A percentile compares a stretch with the other conserved stretches of the same genome.
Evolutionary conservation across 1,284 basidiomycete genomes (phyloP).

Genomic region (Moesziomyces sp.): DNA sequence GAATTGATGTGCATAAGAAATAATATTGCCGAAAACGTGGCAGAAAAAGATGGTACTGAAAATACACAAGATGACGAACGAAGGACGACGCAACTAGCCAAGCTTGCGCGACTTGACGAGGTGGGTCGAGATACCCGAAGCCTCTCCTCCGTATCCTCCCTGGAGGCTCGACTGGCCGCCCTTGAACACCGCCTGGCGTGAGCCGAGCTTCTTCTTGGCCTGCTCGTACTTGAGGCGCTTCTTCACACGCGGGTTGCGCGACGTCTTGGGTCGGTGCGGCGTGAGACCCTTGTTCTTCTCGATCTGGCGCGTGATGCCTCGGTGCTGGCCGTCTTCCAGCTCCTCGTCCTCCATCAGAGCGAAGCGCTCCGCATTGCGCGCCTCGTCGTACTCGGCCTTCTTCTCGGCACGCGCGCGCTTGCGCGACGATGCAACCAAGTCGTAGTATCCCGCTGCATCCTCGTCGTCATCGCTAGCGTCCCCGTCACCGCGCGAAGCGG

Average conservation of each 20-base stretch:
- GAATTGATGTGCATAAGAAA: background rate
- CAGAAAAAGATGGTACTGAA: background rate
- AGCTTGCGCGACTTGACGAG: slow-evolving; percentile 66
- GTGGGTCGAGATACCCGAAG: slow-evolving; percentile 63
- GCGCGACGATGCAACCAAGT: slow-evolving; percentile 53
- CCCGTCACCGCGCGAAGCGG: slow-evolving; percentile 20
- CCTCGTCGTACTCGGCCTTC: slow-evolving; percentile 63
- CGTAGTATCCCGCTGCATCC: slow-evolving; percentile 64
- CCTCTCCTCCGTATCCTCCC: slow-evolving; percentile 65
- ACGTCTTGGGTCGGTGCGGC: slow-evolving; percentile 59
- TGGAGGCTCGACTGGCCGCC: slow-evolving; percentile 63
- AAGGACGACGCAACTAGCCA: slow-evolving; percentile 25
- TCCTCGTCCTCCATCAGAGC: slow-evolving; percentile 54
- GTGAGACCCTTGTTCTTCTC: slow-evolving; percentile 67
- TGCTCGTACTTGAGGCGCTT: slow-evolving; percentile 65
- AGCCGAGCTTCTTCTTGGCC: slow-evolving; percentile 65
- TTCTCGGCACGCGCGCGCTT: slow-evolving; percentile 51
- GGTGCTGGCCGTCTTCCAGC: slow-evolving; percentile 62
- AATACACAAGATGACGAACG: background rate
- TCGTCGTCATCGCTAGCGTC: slow-evolving; percentile 36
- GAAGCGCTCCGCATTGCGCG: slow-evolving; percentile 52
- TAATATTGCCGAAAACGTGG: slow-evolving; percentile 6
- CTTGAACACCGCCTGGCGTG: slow-evolving; percentile 65
- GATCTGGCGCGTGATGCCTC: slow-evolving; percentile 63
- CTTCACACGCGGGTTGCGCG: slow-evolving; percentile 67